Percentiles rank a stretch among this genome's conserved stretches.
These are phyloP conservation scores for Rhizopogon roseolus DNA, from an alignment of 768 basidiomycete species.

Conservation along the genomic window DNA sequence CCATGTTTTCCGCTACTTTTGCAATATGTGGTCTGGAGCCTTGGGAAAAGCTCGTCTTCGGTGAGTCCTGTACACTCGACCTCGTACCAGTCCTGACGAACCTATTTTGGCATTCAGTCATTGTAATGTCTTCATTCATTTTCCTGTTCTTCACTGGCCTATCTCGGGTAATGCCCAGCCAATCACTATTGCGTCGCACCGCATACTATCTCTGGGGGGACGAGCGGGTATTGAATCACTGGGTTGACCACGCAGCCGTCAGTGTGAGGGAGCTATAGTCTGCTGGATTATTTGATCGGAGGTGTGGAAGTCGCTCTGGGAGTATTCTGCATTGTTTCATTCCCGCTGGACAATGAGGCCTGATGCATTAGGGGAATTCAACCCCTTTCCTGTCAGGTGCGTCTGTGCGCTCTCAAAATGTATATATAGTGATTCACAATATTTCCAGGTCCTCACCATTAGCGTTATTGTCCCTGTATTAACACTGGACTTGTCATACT, in stretches of 20 bases:
- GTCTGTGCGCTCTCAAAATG: not conserved
- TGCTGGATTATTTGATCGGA: not conserved
- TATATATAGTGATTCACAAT: too few relatives aligned
- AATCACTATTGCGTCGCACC: slow-evolving; percentile 44
- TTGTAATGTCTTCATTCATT: slow-evolving; percentile 28
- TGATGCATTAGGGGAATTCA: not conserved
- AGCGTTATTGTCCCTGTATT: too few relatives aligned
- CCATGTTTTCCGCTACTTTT: slow-evolving; percentile 50
- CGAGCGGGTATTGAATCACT: slow-evolving; percentile 14
- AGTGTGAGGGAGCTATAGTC: slow-evolving; percentile 2
- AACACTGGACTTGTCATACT: too few relatives aligned
- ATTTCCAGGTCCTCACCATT: too few relatives aligned
- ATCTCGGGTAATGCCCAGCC: slow-evolving; percentile 48
- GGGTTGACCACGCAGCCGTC: slow-evolving; percentile 4
- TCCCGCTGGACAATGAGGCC: too few relatives aligned
- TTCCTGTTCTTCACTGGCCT: slow-evolving; percentile 41
- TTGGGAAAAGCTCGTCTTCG: slow-evolving; percentile 54
- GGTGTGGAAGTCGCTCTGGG: not conserved
- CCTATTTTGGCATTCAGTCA: slow-evolving; percentile 21
- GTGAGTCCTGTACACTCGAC: slow-evolving; percentile 30
- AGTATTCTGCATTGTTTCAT: not conserved
- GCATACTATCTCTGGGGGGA: slow-evolving; percentile 54
- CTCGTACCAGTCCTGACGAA: not conserved
- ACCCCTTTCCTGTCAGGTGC: not conserved
- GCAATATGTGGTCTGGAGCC: slow-evolving; percentile 51